Percentiles rank a stretch among this genome's conserved stretches.
These are phyloP conservation scores for Alternaria sp. DNA, from an alignment of 2,329 filamentous ascomycete species.

Conservation along the genomic window DNA sequence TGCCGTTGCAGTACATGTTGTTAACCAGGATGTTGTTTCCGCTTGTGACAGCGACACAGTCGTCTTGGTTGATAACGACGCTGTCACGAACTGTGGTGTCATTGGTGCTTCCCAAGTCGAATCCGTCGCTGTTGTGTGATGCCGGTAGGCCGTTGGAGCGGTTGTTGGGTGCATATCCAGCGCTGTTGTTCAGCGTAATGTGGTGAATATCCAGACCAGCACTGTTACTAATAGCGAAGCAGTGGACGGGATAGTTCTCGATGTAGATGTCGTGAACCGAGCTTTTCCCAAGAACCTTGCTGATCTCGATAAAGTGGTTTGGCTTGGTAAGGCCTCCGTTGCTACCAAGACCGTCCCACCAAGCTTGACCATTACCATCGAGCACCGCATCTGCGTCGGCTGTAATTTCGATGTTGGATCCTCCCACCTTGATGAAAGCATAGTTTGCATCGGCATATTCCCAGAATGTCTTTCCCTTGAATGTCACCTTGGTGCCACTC, in stretches of 20 bases:
- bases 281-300: conserved; percentile 50
- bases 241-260: conserved; percentile 63
- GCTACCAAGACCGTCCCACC: conserved; percentile 50
- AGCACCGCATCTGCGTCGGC: conserved; percentile 48
- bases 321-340: conserved; percentile 56
- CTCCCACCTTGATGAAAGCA: conserved; percentile 40
- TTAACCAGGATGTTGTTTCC: conserved; percentile 50
- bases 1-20: conserved; percentile 57
- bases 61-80: conserved; percentile 64
- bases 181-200: conserved; percentile 65
- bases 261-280: conserved; percentile 56
- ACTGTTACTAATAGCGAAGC: conserved; percentile 55
- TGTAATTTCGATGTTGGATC: conserved; percentile 53
- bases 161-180: conserved; percentile 54
- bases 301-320: conserved; percentile 47
- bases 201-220: conserved; percentile 54
- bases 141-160: conserved; percentile 32
- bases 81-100: conserved; percentile 53
- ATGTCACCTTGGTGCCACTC: conserved; percentile 54
- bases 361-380: conserved; percentile 32
- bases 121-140: conserved; percentile 62
- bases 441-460: conserved; percentile 51
- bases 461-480: conserved; percentile 34
- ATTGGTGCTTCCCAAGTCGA: conserved; percentile 60
- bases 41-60: conserved; percentile 65